Percentiles rank a stretch among this genome's conserved stretches.
Evolutionary conservation across 305 asterid genomes (phyloP).

Genomic region (Fraxinus dipetala): DNA sequence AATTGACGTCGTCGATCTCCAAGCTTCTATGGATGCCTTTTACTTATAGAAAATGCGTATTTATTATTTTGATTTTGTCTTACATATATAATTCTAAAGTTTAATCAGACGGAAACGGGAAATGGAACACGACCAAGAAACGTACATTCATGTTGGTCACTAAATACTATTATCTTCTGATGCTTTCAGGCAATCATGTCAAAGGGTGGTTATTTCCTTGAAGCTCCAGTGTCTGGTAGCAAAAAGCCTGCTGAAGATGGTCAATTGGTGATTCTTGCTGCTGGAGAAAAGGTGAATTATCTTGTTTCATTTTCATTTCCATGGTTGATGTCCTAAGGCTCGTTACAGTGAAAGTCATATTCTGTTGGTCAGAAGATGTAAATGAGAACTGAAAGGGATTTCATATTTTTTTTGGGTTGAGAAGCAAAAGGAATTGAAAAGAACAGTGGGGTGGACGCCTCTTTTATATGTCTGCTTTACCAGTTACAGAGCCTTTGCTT

Average conservation of each 20-base stretch:
- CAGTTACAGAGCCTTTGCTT: not conserved
- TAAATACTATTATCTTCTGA: conserved; percentile 4
- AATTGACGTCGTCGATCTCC: not conserved
- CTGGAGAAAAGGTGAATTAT: conserved; percentile 74
- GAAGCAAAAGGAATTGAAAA: not conserved
- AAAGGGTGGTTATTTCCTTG: conserved; percentile 78
- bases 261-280: conserved; percentile 90
- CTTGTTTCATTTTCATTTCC: not conserved
- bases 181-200: conserved; percentile 68
- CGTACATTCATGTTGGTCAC: not conserved
- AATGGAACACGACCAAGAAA: conserved; percentile 14
- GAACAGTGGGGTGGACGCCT: not conserved
- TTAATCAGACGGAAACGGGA: not conserved
- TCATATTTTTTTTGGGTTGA: not conserved
- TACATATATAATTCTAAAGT: not conserved
- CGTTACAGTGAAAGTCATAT: not conserved
- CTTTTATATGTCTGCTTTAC: not conserved
- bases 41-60: conserved; percentile 1
- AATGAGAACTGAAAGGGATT: not conserved
- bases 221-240: conserved; percentile 98
- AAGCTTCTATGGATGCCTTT: conserved; percentile 5
- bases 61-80: not conserved
- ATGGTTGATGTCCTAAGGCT: not conserved
- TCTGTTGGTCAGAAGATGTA: not conserved
- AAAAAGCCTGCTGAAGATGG: conserved; percentile 99